phyloP scores from a whole-genome alignment of 1,284 basidiomycete species.

The Fomitopsis pinicola region DNA sequence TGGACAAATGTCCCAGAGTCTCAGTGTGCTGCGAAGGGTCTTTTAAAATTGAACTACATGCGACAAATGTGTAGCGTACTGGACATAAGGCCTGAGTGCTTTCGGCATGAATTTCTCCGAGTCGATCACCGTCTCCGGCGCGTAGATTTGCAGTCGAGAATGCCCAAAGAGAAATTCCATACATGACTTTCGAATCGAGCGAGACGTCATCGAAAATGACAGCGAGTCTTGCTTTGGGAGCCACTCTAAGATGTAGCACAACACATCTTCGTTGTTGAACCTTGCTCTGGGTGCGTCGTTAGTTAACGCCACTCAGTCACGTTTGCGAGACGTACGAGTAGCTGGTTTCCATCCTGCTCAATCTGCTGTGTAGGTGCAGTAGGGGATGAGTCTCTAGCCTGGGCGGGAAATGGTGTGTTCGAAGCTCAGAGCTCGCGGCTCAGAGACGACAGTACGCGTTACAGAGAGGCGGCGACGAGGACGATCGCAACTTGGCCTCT shows the following conservation, averaged over 20 bases:
- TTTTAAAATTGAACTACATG: too few relatives aligned
- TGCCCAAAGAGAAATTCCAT: background rate
- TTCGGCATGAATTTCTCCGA: too few relatives aligned
- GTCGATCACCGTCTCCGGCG: background rate
- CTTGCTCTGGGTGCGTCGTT: background rate
- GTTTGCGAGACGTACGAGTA: too few relatives aligned
- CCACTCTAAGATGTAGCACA: background rate
- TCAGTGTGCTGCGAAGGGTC: background rate
- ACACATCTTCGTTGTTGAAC: background rate
- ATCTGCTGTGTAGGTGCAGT: too few relatives aligned
- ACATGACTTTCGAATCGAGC: background rate
- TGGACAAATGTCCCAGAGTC: background rate
- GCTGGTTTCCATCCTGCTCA: too few relatives aligned
- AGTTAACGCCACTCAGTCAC: too few relatives aligned
- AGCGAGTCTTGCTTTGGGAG: background rate
- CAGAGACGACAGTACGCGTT: too few relatives aligned
- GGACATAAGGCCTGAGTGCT: background rate
- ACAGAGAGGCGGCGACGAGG: too few relatives aligned
- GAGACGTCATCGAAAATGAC: background rate
- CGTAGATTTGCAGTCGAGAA: background rate
- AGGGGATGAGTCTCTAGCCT: too few relatives aligned
- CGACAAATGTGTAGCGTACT: background rate
- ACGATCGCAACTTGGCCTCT: too few relatives aligned
- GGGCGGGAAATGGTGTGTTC: too few relatives aligned
- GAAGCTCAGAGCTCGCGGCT: too few relatives aligned